Evolutionary conservation across 2,329 filamentous ascomycete species (phyloP).

Genomic region (Hysterium pulicare): DNA sequence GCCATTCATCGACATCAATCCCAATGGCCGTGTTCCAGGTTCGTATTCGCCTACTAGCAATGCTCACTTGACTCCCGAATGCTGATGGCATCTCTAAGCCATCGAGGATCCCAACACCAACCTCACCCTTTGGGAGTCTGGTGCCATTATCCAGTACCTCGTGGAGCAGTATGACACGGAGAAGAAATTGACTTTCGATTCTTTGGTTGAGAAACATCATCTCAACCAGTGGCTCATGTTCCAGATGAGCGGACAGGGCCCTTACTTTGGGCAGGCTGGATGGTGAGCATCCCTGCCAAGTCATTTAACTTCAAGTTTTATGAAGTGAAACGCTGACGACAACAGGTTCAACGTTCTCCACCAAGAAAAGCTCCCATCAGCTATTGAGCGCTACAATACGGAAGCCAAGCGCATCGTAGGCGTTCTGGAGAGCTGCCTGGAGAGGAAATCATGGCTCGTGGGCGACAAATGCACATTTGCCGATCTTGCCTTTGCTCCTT

Average conservation of each 20-base stretch:
- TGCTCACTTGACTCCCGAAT: background rate
- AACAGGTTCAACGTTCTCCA: conserved; percentile 27
- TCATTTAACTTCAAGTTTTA: too few relatives aligned
- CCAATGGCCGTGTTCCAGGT: conserved; percentile 16
- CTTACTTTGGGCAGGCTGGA: conserved; percentile 42
- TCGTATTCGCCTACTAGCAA: background rate
- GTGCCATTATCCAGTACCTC: conserved; percentile 40
- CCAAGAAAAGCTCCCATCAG: conserved; percentile 41
- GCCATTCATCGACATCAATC: conserved; percentile 15
- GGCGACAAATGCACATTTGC: conserved; percentile 44
- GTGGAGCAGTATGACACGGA: conserved; percentile 35
- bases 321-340: too few relatives aligned
- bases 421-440: conserved; percentile 3
- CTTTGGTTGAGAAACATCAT: conserved; percentile 18
- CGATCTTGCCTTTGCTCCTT: conserved; percentile 42
- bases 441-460: conserved; percentile 38
- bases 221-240: conserved; percentile 30
- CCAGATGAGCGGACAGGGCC: conserved; percentile 33
- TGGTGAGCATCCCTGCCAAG: conserved; percentile 43
- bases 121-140: conserved; percentile 36
- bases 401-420: conserved; percentile 44
- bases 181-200: conserved; percentile 21
- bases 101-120: conserved; percentile 13
- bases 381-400: conserved; percentile 44
- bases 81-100: background rate